These are phyloP conservation scores for Chromera velia DNA, from an alignment of 73 alveolate genomes.

Conservation along the genomic window DNA sequence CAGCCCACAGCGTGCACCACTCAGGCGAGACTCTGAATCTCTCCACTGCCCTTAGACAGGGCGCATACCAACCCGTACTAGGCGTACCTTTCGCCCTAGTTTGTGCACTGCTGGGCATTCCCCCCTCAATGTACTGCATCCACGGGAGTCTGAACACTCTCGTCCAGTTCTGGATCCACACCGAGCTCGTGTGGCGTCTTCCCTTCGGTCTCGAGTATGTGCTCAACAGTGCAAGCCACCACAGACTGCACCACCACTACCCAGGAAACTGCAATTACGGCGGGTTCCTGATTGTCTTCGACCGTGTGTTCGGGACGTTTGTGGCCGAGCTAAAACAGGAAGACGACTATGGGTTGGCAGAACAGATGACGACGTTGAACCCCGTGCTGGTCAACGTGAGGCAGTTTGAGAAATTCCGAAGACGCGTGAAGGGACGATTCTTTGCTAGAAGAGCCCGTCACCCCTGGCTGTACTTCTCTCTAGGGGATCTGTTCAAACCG, in stretches of 20 bases:
- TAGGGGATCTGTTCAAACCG: too few relatives aligned
- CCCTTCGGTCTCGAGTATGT: slow-evolving; percentile 15
- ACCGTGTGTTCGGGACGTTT: slow-evolving; percentile 18
- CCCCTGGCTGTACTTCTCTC: too few relatives aligned
- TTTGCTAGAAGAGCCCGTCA: too few relatives aligned
- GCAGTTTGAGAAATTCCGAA: too few relatives aligned
- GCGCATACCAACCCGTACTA: slow-evolving; percentile 20
- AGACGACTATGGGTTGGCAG: slow-evolving; percentile 26
- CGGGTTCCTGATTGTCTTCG: slow-evolving; percentile 24
- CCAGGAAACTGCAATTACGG: slow-evolving; percentile 39
- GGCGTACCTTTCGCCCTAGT: slow-evolving; percentile 10
- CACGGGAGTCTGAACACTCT: slow-evolving; percentile 15
- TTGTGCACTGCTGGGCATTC: background rate
- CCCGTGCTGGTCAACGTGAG: slow-evolving; percentile 13
- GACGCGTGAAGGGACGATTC: too few relatives aligned
- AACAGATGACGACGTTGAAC: slow-evolving; percentile 3
- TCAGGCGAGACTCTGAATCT: slow-evolving; percentile 19
- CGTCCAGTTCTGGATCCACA: slow-evolving; percentile 32
- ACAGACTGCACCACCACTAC: slow-evolving; percentile 29
- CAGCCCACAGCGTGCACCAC: slow-evolving; percentile 36
- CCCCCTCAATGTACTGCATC: background rate
- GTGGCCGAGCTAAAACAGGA: slow-evolving; percentile 7
- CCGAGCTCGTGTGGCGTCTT: slow-evolving; percentile 21
- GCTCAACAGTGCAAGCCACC: slow-evolving; percentile 22
- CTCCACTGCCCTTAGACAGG: slow-evolving; percentile 28